Conservation (phyloP, 179 eudicot species). For the Patellifolia procumbens region DNA sequence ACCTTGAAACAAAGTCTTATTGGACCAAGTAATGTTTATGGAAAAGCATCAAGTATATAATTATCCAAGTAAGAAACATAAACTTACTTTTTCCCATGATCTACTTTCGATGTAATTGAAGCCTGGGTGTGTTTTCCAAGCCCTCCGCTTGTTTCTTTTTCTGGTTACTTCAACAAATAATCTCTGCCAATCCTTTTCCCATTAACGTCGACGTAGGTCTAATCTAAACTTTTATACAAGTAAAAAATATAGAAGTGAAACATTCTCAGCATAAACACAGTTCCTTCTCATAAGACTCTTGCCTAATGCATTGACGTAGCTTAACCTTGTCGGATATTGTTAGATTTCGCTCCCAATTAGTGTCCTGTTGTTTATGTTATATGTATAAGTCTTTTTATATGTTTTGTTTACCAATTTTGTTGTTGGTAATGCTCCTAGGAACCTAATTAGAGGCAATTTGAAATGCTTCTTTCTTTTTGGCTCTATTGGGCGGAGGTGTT, state of each 20-base stretch:
- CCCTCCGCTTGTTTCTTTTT: not conserved
- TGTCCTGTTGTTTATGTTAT: not conserved
- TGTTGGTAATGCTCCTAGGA: too few relatives aligned
- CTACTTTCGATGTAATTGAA: not conserved
- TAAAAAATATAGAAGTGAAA: too few relatives aligned
- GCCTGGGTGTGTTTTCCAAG: not conserved
- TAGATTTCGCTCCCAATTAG: not conserved
- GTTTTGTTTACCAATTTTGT: too few relatives aligned
- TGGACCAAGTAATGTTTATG: not conserved
- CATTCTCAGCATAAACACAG: too few relatives aligned
- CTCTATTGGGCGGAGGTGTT: too few relatives aligned
- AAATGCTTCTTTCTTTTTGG: too few relatives aligned
- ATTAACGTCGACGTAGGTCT: not conserved
- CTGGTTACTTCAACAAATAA: too few relatives aligned
- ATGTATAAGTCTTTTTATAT: not conserved
- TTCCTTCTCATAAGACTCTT: not conserved
- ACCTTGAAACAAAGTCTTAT: not conserved
- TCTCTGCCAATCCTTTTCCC: too few relatives aligned
- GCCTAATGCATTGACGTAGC: not conserved
- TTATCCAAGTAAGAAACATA: not conserved
- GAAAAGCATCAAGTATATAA: not conserved
- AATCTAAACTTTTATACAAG: not conserved
- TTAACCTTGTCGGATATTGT: not conserved
- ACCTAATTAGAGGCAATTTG: too few relatives aligned
- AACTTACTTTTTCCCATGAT: not conserved